Base-by-base conservation (phyloP, 768 basidiomycete genomes). In the Lactarius evosmus region DNA sequence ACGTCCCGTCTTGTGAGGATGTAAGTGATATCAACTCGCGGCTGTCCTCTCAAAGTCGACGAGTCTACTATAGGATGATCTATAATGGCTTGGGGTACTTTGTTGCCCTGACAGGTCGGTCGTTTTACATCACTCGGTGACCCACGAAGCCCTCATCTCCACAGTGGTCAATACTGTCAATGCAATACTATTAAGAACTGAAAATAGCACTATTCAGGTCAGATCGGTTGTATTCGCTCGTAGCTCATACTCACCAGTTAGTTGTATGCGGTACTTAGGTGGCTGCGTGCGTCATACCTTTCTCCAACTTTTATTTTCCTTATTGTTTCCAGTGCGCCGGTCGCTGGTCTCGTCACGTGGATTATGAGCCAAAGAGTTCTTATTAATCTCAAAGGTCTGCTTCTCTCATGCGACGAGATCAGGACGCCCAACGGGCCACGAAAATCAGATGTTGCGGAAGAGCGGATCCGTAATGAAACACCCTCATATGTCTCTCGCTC, bases 71-170 rank as follows among this genome's bases (percentile, higher is more conserved):
- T n/a, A n/a, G n/a, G n/a, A n/a, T n/a, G n/a, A n/a, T n/a, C n/a
- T n/a, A n/a, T 61, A 85, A 89, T 66, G 87, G 87, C 22, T 73
- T 88, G 22, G 81, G 82, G n/a, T 88, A 86, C 70, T 84, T 88
- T 63, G 65, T 85, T 41, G 76, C 76, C 4, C 72, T 88, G 46
- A 84, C 85, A 64, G 76, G 70, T 80, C 56, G 22, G 69, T 56
- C 27, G 7, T 9, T 16, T 12, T 19, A 11, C 19, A 27, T 9
- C 32, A 49, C n/a, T 34, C 22, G 4, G 8, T 44, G 50, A 44
- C 33, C 19, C 27, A 7, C 16, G 27, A 51, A 25, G 19, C 54
- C 17, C 29, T 16, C 27, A 14, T 36, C 9, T 33, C n/a, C 36
- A 17, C 38, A 73, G 72, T 33, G 9, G 58, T 65, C 4, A 73